Conservation (phyloP, 148 eudicot species). For the Mesembryanthemum crystallinum region DNA sequence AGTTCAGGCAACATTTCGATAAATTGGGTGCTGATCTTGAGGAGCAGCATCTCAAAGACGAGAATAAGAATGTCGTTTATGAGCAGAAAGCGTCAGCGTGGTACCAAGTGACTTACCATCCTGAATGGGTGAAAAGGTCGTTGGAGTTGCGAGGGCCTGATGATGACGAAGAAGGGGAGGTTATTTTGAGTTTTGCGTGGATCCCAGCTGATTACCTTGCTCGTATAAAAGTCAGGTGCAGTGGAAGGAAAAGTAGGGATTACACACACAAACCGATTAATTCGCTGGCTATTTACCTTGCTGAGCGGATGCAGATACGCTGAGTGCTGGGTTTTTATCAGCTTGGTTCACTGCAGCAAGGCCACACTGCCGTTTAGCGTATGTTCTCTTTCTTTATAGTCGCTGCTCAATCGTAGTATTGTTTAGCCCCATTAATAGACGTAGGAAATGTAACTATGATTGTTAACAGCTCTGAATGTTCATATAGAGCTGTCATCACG, state of each 20-base stretch:
- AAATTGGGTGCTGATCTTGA: constrained; percentile 37
- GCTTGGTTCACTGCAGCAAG: constrained; percentile 44
- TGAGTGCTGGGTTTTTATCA: constrained; percentile 6
- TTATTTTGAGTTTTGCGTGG: constrained; percentile 87
- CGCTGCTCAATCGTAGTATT: background rate
- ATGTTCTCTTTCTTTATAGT: background rate
- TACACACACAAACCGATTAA: constrained; percentile 53
- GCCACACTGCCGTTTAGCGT: constrained; percentile 62
- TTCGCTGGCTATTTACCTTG: constrained; percentile 58
- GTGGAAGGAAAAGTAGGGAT: constrained; percentile 16
- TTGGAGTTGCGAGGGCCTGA: constrained; percentile 47
- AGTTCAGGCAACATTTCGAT: constrained; percentile 71
- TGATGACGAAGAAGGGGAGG: constrained; percentile 33
- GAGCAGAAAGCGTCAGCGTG: constrained; percentile 93
- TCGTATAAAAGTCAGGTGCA: constrained; percentile 54
- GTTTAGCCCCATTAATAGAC: no score
- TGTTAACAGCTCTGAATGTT: no score
- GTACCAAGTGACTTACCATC: constrained; percentile 81
- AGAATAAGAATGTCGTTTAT: constrained; percentile 54
- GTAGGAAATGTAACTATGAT: no score
- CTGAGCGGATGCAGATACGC: constrained; percentile 46
- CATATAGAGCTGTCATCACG: no score
- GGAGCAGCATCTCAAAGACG: constrained; percentile 36
- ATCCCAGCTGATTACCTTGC: constrained; percentile 83
- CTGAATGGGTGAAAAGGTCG: constrained; percentile 47